Conservation (phyloP, 106 monocot species). For the Amphibolis antarctica region DNA sequence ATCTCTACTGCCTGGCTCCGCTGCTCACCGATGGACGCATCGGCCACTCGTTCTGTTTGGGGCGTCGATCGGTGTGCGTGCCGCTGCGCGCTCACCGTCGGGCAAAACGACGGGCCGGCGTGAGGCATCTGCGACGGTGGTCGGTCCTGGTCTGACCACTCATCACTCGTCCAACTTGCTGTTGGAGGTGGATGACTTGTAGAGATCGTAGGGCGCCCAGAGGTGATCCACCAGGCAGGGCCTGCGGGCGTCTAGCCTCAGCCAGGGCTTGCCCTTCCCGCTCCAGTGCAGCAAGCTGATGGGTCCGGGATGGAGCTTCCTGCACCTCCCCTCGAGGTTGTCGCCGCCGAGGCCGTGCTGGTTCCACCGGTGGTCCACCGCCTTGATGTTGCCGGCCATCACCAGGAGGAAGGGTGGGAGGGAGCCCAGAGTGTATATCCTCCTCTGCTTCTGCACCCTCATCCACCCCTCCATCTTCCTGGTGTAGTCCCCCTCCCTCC, state of each 20-base stretch:
- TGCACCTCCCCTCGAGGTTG: constrained; percentile 16
- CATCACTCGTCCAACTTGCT: too few species aligned
- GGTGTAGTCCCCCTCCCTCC: constrained; percentile 12
- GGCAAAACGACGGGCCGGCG: too few species aligned
- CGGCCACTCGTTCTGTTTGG: too few species aligned
- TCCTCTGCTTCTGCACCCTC: constrained; percentile 16
- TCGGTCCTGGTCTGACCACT: too few species aligned
- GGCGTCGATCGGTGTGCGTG: too few species aligned
- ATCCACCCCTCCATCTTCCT: constrained; percentile 18
- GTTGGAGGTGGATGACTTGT: constrained; percentile 6
- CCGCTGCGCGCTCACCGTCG: too few species aligned
- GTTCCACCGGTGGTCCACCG: constrained; percentile 19
- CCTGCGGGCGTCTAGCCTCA: constrained; percentile 13
- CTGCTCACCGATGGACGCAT: too few species aligned
- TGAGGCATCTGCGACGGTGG: too few species aligned
- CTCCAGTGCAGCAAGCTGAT: constrained; percentile 18
- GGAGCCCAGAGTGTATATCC: constrained; percentile 15
- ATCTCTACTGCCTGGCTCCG: too few species aligned
- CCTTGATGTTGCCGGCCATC: constrained; percentile 13
- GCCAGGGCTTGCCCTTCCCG: constrained; percentile 24
- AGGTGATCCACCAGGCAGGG: constrained; percentile 14
- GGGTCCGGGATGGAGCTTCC: constrained; percentile 17
- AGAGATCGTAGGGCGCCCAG: constrained; percentile 19
- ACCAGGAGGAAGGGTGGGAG: constrained; percentile 20
- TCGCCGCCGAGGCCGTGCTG: constrained; percentile 21